Percentiles rank a stretch among this genome's conserved stretches.
These are phyloP conservation scores for Pseudocercospora macadamiae DNA, from an alignment of 2,329 filamentous ascomycete species.

Conservation along the genomic window DNA sequence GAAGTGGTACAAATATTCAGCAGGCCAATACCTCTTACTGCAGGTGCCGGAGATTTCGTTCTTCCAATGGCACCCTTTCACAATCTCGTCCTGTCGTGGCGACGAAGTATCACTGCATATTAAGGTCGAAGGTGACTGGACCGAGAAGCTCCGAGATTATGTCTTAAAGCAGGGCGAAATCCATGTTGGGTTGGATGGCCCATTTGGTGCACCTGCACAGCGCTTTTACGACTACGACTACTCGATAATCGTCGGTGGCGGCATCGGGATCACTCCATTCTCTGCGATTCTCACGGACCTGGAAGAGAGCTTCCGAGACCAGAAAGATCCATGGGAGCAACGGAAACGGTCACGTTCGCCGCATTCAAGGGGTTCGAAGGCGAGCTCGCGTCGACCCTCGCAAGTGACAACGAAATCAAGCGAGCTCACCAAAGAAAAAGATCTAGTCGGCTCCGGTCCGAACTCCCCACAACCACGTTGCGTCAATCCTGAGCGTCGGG, in stretches of 20 bases:
- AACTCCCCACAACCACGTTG: slow-evolving; percentile 6
- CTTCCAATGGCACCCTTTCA: slow-evolving; percentile 65
- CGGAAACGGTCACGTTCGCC: slow-evolving; percentile 7
- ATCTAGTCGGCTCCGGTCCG: not conserved
- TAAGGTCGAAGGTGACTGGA: slow-evolving; percentile 63
- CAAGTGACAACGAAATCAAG: not conserved
- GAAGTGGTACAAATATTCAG: slow-evolving; percentile 57
- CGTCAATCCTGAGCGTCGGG: slow-evolving; percentile 26
- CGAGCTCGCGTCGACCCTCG: not conserved
- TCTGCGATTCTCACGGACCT: slow-evolving; percentile 60
- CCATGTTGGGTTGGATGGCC: slow-evolving; percentile 59
- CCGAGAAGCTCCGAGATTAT: slow-evolving; percentile 49
- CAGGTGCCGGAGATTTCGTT: slow-evolving; percentile 57
- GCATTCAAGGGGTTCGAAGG: not conserved
- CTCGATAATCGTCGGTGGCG: slow-evolving; percentile 59
- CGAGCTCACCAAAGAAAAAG: not conserved
- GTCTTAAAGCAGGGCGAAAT: slow-evolving; percentile 45
- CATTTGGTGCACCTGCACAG: slow-evolving; percentile 62
- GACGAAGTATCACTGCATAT: slow-evolving; percentile 60
- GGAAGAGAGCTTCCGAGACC: slow-evolving; percentile 42
- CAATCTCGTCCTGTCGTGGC: slow-evolving; percentile 58
- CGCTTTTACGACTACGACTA: slow-evolving; percentile 63
- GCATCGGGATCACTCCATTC: slow-evolving; percentile 63
- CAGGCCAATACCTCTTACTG: slow-evolving; percentile 62
- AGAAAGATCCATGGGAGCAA: slow-evolving; percentile 29